Conservation (phyloP, 345 rosid genomes). For the Linum trigynum region DNA sequence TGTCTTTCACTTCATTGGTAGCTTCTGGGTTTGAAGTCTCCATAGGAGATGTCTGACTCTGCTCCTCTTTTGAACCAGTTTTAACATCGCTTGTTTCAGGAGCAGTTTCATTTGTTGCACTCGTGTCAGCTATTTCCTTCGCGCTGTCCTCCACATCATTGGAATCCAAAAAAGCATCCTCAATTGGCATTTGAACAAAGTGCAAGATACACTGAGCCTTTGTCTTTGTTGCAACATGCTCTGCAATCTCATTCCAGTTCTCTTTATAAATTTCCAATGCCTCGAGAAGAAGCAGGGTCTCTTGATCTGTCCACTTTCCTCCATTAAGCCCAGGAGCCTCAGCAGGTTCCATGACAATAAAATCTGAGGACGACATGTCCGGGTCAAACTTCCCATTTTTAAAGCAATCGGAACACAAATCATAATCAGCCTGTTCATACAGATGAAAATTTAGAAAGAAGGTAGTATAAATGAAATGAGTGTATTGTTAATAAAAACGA, state of each 20-base stretch:
- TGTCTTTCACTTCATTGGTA: constrained; percentile 32
- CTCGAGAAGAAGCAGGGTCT: constrained; percentile 96
- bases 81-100: constrained; percentile 46
- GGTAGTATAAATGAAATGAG: background rate
- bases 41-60: constrained; percentile 26
- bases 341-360: constrained; percentile 93
- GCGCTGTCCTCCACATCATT: constrained; percentile 30
- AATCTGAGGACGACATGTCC: constrained; percentile 85
- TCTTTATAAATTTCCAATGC: constrained; percentile 92
- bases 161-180: constrained; percentile 62
- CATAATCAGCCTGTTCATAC: constrained; percentile 95
- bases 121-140: constrained; percentile 40
- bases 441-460: constrained; percentile 22
- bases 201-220: constrained; percentile 96
- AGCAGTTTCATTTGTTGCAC: constrained; percentile 33
- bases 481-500: no score
- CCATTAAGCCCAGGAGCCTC: constrained; percentile 71
- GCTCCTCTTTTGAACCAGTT: constrained; percentile 35
- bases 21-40: constrained; percentile 53
- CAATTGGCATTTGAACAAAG: constrained; percentile 96
- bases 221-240: constrained; percentile 97
- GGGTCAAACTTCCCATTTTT: constrained; percentile 75
- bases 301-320: constrained; percentile 99
- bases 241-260: constrained; percentile 97
- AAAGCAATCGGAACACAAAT: constrained; percentile 92